phyloP scores from a whole-genome alignment of 2,329 filamentous ascomycete species.

The Sphaerulina vaccinii region DNA sequence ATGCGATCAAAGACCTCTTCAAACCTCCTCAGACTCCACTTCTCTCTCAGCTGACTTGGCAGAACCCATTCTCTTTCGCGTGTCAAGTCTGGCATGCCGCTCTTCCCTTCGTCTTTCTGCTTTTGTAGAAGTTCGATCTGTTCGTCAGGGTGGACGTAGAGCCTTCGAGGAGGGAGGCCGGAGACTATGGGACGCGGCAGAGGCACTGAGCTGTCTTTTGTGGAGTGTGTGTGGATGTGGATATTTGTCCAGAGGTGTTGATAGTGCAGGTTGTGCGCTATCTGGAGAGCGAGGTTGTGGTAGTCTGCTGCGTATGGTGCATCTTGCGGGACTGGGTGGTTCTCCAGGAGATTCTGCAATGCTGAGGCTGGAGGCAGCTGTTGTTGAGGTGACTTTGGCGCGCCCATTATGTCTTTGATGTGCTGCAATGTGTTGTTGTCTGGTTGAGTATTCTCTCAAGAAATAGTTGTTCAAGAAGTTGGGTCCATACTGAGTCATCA shows the following conservation, averaged over 20 bases:
- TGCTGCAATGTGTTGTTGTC: background rate
- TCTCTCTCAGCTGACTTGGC: conserved; percentile 70
- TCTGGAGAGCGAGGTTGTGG: conserved; percentile 57
- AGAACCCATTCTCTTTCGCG: conserved; percentile 72
- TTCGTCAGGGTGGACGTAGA: conserved; percentile 81
- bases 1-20: conserved; percentile 65
- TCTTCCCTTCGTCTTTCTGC: conserved; percentile 42
- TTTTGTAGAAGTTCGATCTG: conserved; percentile 69
- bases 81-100: conserved; percentile 30
- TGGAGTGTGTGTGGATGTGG: conserved; percentile 30
- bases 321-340: conserved; percentile 11
- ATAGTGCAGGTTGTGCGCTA: conserved; percentile 69
- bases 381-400: background rate
- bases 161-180: conserved; percentile 68
- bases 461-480: no score
- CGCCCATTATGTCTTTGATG: conserved; percentile 7
- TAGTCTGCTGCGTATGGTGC: conserved; percentile 23
- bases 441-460: conserved; percentile 1
- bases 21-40: conserved; percentile 66
- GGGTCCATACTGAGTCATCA: no score
- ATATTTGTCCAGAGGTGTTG: conserved; percentile 74
- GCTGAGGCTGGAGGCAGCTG: conserved; percentile 19
- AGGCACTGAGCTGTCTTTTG: conserved; percentile 30
- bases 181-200: conserved; percentile 65
- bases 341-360: conserved; percentile 20